Conservation (phyloP, 192 early-diverging fungal genomes). For the Coemansia sp. region DNA sequence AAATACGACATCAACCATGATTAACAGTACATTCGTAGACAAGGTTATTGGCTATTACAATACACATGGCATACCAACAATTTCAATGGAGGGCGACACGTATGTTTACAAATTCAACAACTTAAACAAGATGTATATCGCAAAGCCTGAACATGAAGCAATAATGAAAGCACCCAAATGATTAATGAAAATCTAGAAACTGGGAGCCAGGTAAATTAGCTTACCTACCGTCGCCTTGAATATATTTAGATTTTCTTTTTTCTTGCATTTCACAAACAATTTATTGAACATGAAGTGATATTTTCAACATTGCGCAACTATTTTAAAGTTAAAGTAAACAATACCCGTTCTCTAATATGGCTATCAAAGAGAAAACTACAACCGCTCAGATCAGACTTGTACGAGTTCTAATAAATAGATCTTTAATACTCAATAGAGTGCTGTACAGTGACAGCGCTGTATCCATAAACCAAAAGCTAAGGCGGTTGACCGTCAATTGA, state of each 20-base stretch:
- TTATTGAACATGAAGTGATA: too few species aligned
- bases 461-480: conserved; percentile 31
- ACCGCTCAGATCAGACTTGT: neutral
- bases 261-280: too few species aligned
- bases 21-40: neutral
- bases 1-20: too few species aligned
- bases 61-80: neutral
- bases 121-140: neutral
- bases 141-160: neutral
- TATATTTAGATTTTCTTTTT: too few species aligned
- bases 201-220: too few species aligned
- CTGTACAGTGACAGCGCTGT: conserved; percentile 17
- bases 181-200: too few species aligned
- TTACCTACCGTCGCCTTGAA: too few species aligned
- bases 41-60: neutral
- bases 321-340: too few species aligned
- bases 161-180: neutral
- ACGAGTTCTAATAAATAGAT: conserved; percentile 16
- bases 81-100: neutral
- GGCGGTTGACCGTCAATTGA: conserved; percentile 24
- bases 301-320: too few species aligned
- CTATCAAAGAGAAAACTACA: neutral
- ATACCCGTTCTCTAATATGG: too few species aligned
- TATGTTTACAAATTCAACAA: neutral
- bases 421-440: conserved; percentile 18